phyloP scores from a whole-genome alignment of 2,329 filamentous ascomycete genomes.

The Reticulascus tulasneorum region DNA sequence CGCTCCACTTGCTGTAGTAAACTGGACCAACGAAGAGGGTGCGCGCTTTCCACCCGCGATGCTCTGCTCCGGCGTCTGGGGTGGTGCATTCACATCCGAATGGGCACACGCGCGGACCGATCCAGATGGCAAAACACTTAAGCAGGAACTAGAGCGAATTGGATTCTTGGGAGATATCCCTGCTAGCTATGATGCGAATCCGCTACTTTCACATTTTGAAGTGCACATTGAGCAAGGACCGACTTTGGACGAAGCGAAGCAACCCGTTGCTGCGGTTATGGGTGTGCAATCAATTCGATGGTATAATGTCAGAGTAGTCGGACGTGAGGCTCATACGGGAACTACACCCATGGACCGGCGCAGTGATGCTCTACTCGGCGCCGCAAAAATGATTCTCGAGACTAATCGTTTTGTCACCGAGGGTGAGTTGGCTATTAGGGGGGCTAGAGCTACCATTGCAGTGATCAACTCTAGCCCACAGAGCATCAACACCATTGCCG shows the following conservation, averaged over 20 bases:
- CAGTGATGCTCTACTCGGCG: slow-evolving; percentile 26
- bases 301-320: slow-evolving; percentile 24
- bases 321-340: slow-evolving; percentile 25
- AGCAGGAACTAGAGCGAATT: slow-evolving; percentile 59
- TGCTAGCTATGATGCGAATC: slow-evolving; percentile 25
- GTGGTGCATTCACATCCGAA: slow-evolving; percentile 58
- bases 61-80: slow-evolving; percentile 72
- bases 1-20: slow-evolving; percentile 68
- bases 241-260: slow-evolving; percentile 12
- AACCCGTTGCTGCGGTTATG: slow-evolving; percentile 25
- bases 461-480: slow-evolving; percentile 41
- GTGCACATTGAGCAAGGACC: slow-evolving; percentile 2
- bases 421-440: too few species aligned
- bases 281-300: slow-evolving; percentile 29
- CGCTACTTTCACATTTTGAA: slow-evolving; percentile 67
- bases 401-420: slow-evolving; percentile 20
- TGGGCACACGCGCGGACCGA: slow-evolving; percentile 30
- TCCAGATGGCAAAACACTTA: slow-evolving; percentile 20
- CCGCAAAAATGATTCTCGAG: slow-evolving; percentile 28
- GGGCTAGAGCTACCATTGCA: slow-evolving; percentile 24
- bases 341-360: slow-evolving; percentile 26
- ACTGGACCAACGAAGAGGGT: slow-evolving; percentile 80
- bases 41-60: slow-evolving; percentile 74
- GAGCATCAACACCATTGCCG: slow-evolving; percentile 66
- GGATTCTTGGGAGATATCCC: slow-evolving; percentile 59